Evolutionary conservation across 225 moss, liverwort and hornwort genomes (phyloP), one percentile per base, ranked within the genome.

Genomic region (Bryoerythrophyllum caledonicum): DNA sequence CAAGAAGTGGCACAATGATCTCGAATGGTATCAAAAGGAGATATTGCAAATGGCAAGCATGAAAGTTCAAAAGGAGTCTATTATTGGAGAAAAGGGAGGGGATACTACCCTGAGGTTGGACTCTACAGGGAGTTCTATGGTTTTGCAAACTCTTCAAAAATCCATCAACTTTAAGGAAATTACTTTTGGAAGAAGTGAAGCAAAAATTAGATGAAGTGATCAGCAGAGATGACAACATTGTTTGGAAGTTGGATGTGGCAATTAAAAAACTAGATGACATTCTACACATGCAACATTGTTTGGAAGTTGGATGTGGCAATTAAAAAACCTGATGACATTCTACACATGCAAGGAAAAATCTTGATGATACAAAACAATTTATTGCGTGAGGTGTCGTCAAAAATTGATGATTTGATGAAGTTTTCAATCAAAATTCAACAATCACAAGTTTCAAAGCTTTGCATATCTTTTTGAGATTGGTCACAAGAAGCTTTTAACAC

Each of bases 11-110:
- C n/a, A n/a, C n/a, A n/a, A n/a, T n/a, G n/a, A n/a, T 2, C 3
- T 78, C 0, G 0, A 37, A 15, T 3, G 21, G 2, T 59, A 37
- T 49, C 0, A 11, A 3, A 16, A 2, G 2, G 0, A 27, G 17
- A 21, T 25, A 10, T 4, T 0, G 0, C 8, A 1, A 0, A 12
- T 4, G 3, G 3, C 34, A 13, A 3, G 3, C 2, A 21, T 1
- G 8, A 0, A 1, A 0, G 8, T 4, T 0, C n/a, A 2, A 14
- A 3, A 0, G 10, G 3, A 34, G n/a, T 13, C 13, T 34, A 1
- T 32, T 0, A 8, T 32, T 21, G 5, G 6, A 1, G 20, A 21
- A 0, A 0, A 8, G 0, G 4, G 23, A 0, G 11, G n/a, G n/a
- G n/a, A n/a, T n/a, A n/a, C n/a, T n/a, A n/a, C n/a, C n/a, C n/a